Evolutionary conservation across 331 rosid species (phyloP).

Genomic region (Acacia concinna): DNA sequence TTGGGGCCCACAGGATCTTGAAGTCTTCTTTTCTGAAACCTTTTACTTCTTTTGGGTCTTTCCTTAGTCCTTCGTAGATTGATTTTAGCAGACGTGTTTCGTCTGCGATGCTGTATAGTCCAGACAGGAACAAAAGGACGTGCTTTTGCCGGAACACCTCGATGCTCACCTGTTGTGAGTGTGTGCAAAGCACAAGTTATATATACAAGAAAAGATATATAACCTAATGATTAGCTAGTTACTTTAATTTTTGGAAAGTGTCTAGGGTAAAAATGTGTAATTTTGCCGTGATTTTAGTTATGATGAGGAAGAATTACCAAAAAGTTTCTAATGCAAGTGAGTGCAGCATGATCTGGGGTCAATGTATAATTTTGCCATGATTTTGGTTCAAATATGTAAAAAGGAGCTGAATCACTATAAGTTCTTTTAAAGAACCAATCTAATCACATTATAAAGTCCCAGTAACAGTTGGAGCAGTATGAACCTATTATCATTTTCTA

Average conservation of each 20-base stretch:
- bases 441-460: too few species aligned
- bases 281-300: too few species aligned
- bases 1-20: slow-evolving; percentile 66
- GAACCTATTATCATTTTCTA: too few species aligned
- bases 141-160: slow-evolving; percentile 38
- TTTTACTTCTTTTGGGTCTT: slow-evolving; percentile 34
- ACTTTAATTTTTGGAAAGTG: neutral
- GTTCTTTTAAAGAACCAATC: too few species aligned
- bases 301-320: too few species aligned
- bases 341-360: neutral
- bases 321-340: too few species aligned
- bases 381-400: neutral
- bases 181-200: neutral
- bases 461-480: too few species aligned
- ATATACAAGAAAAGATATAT: too few species aligned
- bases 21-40: slow-evolving; percentile 34
- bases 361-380: neutral
- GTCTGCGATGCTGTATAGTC: slow-evolving; percentile 45
- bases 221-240: neutral
- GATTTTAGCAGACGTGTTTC: slow-evolving; percentile 47
- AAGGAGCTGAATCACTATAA: neutral
- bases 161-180: slow-evolving; percentile 33
- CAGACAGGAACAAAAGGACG: slow-evolving; percentile 42
- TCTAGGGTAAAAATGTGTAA: neutral
- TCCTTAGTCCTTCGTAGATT: slow-evolving; percentile 31